A percentile compares a stretch with the other conserved stretches of the same genome.
phyloP scores from a whole-genome alignment of 1,284 basidiomycete genomes.

The Ceratorhiza oryzae-sativae region DNA sequence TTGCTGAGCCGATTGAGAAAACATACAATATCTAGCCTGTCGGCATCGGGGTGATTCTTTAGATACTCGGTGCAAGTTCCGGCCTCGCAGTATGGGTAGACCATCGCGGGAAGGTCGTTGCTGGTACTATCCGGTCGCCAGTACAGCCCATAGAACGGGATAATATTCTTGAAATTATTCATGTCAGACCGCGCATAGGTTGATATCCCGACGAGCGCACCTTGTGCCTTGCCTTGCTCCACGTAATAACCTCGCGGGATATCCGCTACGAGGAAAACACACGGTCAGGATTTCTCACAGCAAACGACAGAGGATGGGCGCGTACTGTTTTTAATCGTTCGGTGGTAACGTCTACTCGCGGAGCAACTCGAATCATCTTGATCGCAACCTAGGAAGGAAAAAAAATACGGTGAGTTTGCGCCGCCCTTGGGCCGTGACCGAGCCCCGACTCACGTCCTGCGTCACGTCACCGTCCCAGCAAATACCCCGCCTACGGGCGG shows the following conservation, averaged over 20 bases:
- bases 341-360: background rate
- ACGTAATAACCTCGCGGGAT: slow-evolving; percentile 18
- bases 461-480: slow-evolving; percentile 1
- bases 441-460: background rate
- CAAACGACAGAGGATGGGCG: too few species aligned
- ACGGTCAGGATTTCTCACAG: background rate
- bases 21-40: slow-evolving; percentile 31
- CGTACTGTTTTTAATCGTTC: slow-evolving; percentile 23
- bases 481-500: slow-evolving; percentile 1
- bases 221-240: background rate
- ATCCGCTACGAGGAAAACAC: slow-evolving; percentile 2
- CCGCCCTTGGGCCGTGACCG: background rate
- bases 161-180: slow-evolving; percentile 4
- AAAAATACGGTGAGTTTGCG: background rate
- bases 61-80: slow-evolving; percentile 35
- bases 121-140: background rate
- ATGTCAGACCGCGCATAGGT: background rate
- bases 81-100: slow-evolving; percentile 34
- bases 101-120: slow-evolving; percentile 20
- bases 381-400: slow-evolving; percentile 31
- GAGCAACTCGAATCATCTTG: slow-evolving; percentile 32
- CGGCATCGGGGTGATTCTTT: background rate
- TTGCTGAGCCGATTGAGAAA: too few species aligned
- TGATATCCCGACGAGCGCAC: background rate
- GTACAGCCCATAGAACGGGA: slow-evolving; percentile 26